A percentile compares a stretch with the other conserved stretches of the same genome.
These are phyloP conservation scores for Thielaviopsis cerberus DNA, from an alignment of 2,329 filamentous ascomycete genomes.

Conservation along the genomic window DNA sequence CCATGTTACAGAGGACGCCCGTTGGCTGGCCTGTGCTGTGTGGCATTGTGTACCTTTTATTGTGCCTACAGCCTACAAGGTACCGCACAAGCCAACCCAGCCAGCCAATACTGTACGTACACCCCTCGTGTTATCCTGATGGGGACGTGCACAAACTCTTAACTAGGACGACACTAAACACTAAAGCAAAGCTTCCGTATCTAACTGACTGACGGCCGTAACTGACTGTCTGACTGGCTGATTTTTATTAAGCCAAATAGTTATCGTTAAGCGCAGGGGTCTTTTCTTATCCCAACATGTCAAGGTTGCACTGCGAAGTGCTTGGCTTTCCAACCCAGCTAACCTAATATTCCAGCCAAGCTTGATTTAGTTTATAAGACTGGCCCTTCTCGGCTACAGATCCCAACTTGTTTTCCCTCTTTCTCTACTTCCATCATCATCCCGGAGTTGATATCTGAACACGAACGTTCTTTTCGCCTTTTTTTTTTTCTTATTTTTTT, in stretches of 20 bases:
- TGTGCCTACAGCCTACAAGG: not conserved
- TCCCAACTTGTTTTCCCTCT: not conserved
- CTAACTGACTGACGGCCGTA: not conserved
- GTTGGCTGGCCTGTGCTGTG: not conserved
- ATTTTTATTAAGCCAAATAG: not conserved
- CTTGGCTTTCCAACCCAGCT: not conserved
- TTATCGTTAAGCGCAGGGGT: slow-evolving; percentile 1
- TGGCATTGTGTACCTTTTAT: not conserved
- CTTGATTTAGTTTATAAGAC: slow-evolving; percentile 5
- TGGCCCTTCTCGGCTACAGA: slow-evolving; percentile 4
- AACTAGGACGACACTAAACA: not conserved
- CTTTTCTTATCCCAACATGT: not conserved
- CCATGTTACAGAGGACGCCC: not conserved
- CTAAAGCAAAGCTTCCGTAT: slow-evolving; percentile 1
- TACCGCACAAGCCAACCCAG: too few species aligned
- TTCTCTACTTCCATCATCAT: slow-evolving; percentile 8
- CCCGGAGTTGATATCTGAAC: slow-evolving; percentile 7
- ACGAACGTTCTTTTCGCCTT: slow-evolving; percentile 9
- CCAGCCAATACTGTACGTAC: not conserved
- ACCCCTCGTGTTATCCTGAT: not conserved
- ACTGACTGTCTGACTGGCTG: not conserved
- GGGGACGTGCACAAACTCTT: not conserved
- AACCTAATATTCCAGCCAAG: not conserved
- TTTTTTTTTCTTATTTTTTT: not conserved
- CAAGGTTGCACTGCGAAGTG: slow-evolving; percentile 2